A percentile compares a stretch with the other conserved stretches of the same genome.
Evolutionary conservation across 768 basidiomycete species (phyloP).

Genomic region (Agaricus sinodeliciosus): DNA sequence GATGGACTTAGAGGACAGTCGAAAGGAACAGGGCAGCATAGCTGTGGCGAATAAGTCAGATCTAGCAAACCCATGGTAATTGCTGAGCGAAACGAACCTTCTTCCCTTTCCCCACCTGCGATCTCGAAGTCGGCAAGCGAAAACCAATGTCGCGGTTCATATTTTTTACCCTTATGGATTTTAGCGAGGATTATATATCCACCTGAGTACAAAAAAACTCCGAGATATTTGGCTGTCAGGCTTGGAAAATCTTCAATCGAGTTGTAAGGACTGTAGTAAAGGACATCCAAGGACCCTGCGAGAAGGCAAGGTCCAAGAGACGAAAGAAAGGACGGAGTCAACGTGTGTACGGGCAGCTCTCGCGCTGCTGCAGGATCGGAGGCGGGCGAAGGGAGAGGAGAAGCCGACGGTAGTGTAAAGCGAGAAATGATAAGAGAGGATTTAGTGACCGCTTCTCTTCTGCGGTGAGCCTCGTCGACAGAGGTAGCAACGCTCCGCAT

Average conservation of each 20-base stretch:
- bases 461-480: conserved; percentile 76
- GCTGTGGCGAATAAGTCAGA: conserved; percentile 34
- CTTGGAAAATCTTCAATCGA: conserved; percentile 25
- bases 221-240: conserved; percentile 72
- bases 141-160: conserved; percentile 90
- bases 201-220: conserved; percentile 81
- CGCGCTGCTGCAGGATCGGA: conserved; percentile 11
- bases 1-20: conserved; percentile 61
- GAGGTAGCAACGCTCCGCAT: conserved; percentile 73
- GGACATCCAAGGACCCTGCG: conserved; percentile 83
- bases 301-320: conserved; percentile 74
- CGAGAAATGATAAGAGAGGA: conserved; percentile 65
- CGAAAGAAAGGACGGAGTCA: conserved; percentile 55
- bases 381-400: conserved; percentile 15
- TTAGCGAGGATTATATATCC: conserved; percentile 87
- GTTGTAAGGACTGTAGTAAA: conserved; percentile 54
- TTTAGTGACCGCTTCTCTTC: conserved; percentile 58
- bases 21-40: conserved; percentile 76
- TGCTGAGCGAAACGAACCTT: conserved; percentile 49
- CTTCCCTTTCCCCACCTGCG: conserved; percentile 58
- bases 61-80: background rate
- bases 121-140: conserved; percentile 68
- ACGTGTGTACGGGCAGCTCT: conserved; percentile 26
- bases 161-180: conserved; percentile 70
- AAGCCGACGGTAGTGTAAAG: conserved; percentile 28